Evolutionary conservation across 768 basidiomycete genomes (phyloP).

Genomic region (Lyophyllum semitale): DNA sequence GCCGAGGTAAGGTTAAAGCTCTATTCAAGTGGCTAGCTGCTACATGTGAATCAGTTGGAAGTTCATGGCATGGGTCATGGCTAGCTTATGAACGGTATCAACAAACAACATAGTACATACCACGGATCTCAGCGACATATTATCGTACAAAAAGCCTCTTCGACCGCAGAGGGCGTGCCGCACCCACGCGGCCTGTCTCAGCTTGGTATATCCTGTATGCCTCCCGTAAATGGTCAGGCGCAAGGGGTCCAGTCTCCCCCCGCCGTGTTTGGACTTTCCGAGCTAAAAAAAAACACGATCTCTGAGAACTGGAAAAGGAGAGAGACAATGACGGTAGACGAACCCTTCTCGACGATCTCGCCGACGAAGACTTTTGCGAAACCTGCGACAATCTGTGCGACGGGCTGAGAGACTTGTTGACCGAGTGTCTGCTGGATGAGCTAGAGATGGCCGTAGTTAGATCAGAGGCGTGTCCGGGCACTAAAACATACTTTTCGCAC

Average conservation of each 20-base stretch:
- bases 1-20: too few relatives aligned
- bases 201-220: slow-evolving; percentile 83
- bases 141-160: slow-evolving; percentile 77
- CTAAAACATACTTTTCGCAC: slow-evolving; percentile 65
- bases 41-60: too few relatives aligned
- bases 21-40: too few relatives aligned
- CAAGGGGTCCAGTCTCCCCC: slow-evolving; percentile 75
- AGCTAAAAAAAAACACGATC: slow-evolving; percentile 47
- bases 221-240: slow-evolving; percentile 88
- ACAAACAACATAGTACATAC: too few relatives aligned
- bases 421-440: slow-evolving; percentile 82
- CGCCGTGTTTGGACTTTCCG: slow-evolving; percentile 73
- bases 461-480: background rate
- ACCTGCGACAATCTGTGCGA: slow-evolving; percentile 88
- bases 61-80: too few relatives aligned
- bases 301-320: background rate
- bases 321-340: slow-evolving; percentile 13
- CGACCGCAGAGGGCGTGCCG: slow-evolving; percentile 67
- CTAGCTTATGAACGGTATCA: too few relatives aligned
- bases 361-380: slow-evolving; percentile 92
- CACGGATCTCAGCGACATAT: too few relatives aligned
- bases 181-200: slow-evolving; percentile 80
- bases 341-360: slow-evolving; percentile 89
- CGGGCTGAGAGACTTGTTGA: slow-evolving; percentile 83
- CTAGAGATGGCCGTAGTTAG: slow-evolving; percentile 39